phyloP scores from a whole-genome alignment of 495 filamentous ascomycete genomes.

The Daldinia concentrica region DNA sequence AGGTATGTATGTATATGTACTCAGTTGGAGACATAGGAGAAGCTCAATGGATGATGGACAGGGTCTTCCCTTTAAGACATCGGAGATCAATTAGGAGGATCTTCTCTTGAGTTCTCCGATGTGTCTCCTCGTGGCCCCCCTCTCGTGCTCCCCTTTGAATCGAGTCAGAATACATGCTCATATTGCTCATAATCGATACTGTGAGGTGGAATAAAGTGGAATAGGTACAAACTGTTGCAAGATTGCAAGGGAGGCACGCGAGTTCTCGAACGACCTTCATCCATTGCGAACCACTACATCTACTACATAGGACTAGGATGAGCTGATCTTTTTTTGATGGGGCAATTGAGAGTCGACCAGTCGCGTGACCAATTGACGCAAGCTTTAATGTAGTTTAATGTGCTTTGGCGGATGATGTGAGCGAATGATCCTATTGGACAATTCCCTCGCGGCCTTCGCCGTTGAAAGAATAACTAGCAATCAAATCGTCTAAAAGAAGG shows the following conservation, averaged over 20 bases:
- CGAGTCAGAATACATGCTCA: constrained; percentile 38
- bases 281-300: constrained; percentile 9
- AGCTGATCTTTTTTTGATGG: constrained; percentile 40
- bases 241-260: constrained; percentile 39
- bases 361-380: constrained; percentile 43
- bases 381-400: constrained; percentile 21
- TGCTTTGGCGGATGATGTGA: constrained; percentile 16
- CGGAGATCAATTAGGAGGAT: neutral
- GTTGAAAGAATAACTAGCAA: constrained; percentile 14
- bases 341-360: constrained; percentile 36
- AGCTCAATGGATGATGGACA: constrained; percentile 32
- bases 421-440: constrained; percentile 37
- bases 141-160: constrained; percentile 21
- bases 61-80: constrained; percentile 36
- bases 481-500: constrained; percentile 29
- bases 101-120: neutral
- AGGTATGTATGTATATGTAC: neutral
- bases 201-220: neutral
- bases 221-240: constrained; percentile 4
- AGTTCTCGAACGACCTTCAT: constrained; percentile 42
- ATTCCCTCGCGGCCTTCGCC: constrained; percentile 30
- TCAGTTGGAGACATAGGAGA: constrained; percentile 35
- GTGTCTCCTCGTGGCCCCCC: neutral
- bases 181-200: constrained; percentile 19
- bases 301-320: constrained; percentile 17